These are phyloP conservation scores for Barnettozyma vustinii DNA, from an alignment of 805 yeast species.

Conservation along the genomic window DNA sequence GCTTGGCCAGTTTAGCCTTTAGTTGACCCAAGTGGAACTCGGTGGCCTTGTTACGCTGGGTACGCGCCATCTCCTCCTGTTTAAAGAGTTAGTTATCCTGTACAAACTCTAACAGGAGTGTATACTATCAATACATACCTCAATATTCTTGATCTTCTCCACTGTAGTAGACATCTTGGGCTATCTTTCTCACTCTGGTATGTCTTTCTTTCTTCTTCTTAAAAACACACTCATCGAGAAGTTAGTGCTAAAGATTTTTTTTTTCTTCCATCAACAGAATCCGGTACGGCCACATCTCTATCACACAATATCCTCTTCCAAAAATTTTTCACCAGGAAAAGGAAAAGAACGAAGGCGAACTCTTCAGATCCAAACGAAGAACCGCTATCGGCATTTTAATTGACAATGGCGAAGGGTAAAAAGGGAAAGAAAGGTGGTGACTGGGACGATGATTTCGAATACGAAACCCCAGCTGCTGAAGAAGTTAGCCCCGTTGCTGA, in stretches of 20 bases:
- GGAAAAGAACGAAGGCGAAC: not conserved
- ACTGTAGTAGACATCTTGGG: constrained; percentile 23
- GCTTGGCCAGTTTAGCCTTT: constrained; percentile 92
- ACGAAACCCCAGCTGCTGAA: constrained; percentile 46
- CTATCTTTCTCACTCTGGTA: not conserved
- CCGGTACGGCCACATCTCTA: not conserved
- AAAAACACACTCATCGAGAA: not conserved
- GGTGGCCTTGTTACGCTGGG: constrained; percentile 97
- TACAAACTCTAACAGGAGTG: not conserved
- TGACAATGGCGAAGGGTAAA: constrained; percentile 44
- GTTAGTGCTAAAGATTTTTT: not conserved
- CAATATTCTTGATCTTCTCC: constrained; percentile 20
- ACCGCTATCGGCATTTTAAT: not conserved
- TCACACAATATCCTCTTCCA: not conserved
- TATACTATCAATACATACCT: not conserved
- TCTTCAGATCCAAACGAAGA: not conserved
- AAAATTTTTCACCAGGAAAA: not conserved
- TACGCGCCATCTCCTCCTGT: constrained; percentile 96
- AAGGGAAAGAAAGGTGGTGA: constrained; percentile 64
- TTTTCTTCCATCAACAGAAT: not conserved
- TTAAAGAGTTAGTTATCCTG: not conserved
- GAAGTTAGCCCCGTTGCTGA: constrained; percentile 39
- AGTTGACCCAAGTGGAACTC: constrained; percentile 96
- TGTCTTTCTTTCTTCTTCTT: not conserved
- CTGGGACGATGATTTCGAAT: constrained; percentile 73